Evolutionary conservation across 768 basidiomycete species (phyloP), one percentile per base, ranked within the genome.

Genomic region (Hericium alpestre): DNA sequence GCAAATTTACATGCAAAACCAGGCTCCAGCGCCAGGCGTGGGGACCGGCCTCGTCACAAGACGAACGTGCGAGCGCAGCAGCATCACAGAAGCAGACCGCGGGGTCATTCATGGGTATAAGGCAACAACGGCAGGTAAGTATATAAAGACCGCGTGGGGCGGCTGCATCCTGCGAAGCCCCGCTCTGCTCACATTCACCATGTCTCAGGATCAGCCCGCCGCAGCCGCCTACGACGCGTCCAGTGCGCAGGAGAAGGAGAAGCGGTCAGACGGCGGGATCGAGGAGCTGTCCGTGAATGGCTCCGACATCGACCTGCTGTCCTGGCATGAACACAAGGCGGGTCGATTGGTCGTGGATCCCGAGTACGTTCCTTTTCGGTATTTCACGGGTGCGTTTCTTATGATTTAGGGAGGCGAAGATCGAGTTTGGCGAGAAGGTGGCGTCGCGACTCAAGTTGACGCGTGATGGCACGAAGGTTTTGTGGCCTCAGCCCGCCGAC

Each of bases 401-500:
- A 40, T 39, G 18, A 13, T 7, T 10, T 59, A 83, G 81, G 46
- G 84, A 87, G 69, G 85, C 85, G 0, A 73, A 71, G 62, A 69
- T 78, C 56, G 84, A 84, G 67, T 78, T 84, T 51, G 84, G 84
- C 10, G 78, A 79, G 22, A 70, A 69, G 3, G 65, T 83, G 40
- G 82, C 83, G 0, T 69, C 76, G 4, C 73, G 65, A 51, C 71
- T 86, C 54, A 86, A 86, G 72, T 71, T 83, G 7, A 75, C 79
- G 4, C 58, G 62, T 16, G 80, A 83, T 56, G 83, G 84, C 0
- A 77, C 71, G 16, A 81, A 75, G 51, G 77, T 86, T 10, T 74
- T 87, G 0, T 86, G 84, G 82, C 85, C 85, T 18, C 85, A 86
- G 62, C 84, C 85, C 1, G 76, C 78, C 1, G 79, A 84, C 61